Conservation (phyloP, 2,329 filamentous ascomycete species). For the Diaporthe ilicicola region DNA sequence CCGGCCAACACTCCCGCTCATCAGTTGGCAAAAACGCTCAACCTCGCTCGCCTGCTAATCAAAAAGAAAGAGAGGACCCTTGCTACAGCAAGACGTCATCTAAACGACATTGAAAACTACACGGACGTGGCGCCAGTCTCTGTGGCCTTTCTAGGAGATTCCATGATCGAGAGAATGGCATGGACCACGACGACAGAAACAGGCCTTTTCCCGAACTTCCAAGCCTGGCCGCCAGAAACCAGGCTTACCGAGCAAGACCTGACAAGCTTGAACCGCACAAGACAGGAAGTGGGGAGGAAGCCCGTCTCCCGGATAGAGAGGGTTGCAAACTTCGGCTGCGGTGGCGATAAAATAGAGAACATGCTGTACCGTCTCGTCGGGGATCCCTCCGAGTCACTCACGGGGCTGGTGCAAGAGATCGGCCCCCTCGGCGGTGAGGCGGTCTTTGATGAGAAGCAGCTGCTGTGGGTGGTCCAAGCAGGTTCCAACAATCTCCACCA, state of each 20-base stretch:
- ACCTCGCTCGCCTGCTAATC: neutral
- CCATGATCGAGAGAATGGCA: conserved; percentile 39
- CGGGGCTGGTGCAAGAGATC: neutral
- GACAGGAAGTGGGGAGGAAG: too few species aligned
- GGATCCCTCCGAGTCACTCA: neutral
- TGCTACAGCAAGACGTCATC: neutral
- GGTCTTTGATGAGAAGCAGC: neutral
- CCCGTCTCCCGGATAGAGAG: conserved; percentile 1
- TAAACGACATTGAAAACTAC: neutral
- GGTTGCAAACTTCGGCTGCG: conserved; percentile 38
- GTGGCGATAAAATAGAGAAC: conserved; percentile 39
- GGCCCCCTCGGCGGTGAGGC: too few species aligned
- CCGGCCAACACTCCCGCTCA: rapidly evolving
- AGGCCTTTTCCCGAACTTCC: conserved; percentile 30
- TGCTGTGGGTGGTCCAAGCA: conserved; percentile 36
- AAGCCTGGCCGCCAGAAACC: conserved; percentile 32
- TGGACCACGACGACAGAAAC: too few species aligned
- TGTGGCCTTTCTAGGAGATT: conserved; percentile 36
- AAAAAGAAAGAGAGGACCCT: conserved; percentile 2
- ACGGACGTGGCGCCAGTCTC: neutral
- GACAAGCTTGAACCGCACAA: neutral
- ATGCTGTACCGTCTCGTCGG: conserved; percentile 36
- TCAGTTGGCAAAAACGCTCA: neutral
- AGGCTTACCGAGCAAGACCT: neutral
- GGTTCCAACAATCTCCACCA: conserved; percentile 37